These are phyloP conservation scores for Agaricus sinodeliciosus DNA, from an alignment of 768 basidiomycete genomes.

Conservation along the genomic window DNA sequence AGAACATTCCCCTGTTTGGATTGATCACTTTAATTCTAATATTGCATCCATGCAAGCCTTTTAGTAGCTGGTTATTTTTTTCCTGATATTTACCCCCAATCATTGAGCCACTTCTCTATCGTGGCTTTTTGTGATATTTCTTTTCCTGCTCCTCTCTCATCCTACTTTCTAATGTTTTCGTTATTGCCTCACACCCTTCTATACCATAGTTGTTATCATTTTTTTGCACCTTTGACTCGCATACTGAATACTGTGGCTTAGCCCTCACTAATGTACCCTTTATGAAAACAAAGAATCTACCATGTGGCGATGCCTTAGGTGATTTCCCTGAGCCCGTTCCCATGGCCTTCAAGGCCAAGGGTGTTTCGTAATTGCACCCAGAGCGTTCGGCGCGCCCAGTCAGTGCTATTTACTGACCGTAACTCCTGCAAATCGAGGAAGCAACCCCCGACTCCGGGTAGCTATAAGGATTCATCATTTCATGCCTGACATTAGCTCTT, in stretches of 20 bases:
- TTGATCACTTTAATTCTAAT: slow-evolving; percentile 10
- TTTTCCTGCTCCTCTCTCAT: background rate
- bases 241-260: background rate
- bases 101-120: background rate
- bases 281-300: too few species aligned
- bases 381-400: too few species aligned
- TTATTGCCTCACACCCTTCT: slow-evolving; percentile 1
- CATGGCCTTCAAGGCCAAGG: too few species aligned
- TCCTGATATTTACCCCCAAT: background rate
- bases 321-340: background rate
- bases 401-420: too few species aligned
- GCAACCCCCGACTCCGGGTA: too few species aligned
- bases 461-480: too few species aligned
- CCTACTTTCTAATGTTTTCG: background rate
- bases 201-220: slow-evolving; percentile 7
- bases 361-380: too few species aligned
- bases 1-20: slow-evolving; percentile 46
- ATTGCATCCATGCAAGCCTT: background rate
- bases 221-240: background rate
- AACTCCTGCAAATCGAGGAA: too few species aligned
- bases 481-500: background rate
- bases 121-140: background rate
- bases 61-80: background rate
- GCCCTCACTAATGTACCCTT: slow-evolving; percentile 2
- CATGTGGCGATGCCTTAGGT: too few species aligned